Evolutionary conservation across 2,329 filamentous ascomycete genomes (phyloP), one percentile per base, ranked within the genome.

Genomic region (Septoria linicola): DNA sequence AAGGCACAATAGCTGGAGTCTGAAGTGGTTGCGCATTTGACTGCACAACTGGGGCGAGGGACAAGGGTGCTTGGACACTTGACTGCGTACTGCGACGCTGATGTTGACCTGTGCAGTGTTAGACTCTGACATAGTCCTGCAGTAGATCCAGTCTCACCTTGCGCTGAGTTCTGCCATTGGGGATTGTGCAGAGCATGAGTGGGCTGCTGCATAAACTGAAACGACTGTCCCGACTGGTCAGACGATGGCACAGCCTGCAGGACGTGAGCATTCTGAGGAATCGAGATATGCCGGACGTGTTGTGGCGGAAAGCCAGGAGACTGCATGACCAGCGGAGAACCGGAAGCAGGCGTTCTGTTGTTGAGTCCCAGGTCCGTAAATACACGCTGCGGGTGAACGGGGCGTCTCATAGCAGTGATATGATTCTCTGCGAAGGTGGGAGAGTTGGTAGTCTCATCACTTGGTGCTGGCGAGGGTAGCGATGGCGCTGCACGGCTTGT

Each of bases 391-490:
- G n/a, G 42, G 25, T 11, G 34, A 37, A 41, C n/a, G 32, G 51
- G 42, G 19, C 31, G 31, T 16, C 50, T 36, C 30, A 37, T 16
- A 5, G 46, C 45, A 21, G 21, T 31, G 19, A 46, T 35, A 20
- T 49, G 41, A 23, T 27, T 52, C 10, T 60, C 49, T 8, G 36
- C 40, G 10, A 59, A 35, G 3, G 52, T 52, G 17, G 59, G 61
- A 2, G 61, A 62, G n/a, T 59, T 51, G 6, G 30, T 36, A 72
- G 57, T 57, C 54, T 84, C 81, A 57, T 85, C 80, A 63, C 81
- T 86, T 8, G 80, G 77, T 10, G 82, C 77, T 25, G 84, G 82
- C 11, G 84, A 85, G 5, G 82, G 80, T 42, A 85, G 74, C 16
- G 35, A 40, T 11, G 34, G 44, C 44, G 21, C 30, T n/a, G 17